Evolutionary conservation across 2,329 filamentous ascomycete species (phyloP).

Genomic region (Xylaria sp.): DNA sequence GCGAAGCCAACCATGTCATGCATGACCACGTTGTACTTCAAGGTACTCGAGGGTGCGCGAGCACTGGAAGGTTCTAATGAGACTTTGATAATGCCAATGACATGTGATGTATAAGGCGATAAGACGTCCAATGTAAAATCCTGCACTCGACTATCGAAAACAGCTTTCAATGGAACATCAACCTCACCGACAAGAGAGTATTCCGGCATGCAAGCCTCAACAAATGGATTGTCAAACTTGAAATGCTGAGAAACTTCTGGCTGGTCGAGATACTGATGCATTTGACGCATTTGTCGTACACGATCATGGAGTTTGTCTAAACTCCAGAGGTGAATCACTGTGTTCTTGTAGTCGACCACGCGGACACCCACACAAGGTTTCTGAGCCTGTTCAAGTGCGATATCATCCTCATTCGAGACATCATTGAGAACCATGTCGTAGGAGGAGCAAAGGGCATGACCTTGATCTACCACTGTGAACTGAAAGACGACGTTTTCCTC

Average conservation of each 20-base stretch:
- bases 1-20: constrained; percentile 94
- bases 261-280: constrained; percentile 95
- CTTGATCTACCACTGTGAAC: constrained; percentile 89
- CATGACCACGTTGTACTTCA: constrained; percentile 99
- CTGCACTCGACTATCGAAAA: constrained; percentile 94
- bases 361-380: constrained; percentile 93
- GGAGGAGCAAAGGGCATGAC: constrained; percentile 88
- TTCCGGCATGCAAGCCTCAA: constrained; percentile 88
- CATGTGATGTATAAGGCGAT: constrained; percentile 90
- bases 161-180: constrained; percentile 89
- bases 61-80: constrained; percentile 94
- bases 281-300: constrained; percentile 91
- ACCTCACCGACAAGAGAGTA: constrained; percentile 94
- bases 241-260: constrained; percentile 96
- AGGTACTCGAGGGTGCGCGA: constrained; percentile 86
- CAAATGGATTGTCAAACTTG: constrained; percentile 91
- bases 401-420: constrained; percentile 84
- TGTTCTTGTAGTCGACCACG: constrained; percentile 89
- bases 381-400: constrained; percentile 78
- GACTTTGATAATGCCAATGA: constrained; percentile 88
- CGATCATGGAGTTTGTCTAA: constrained; percentile 89
- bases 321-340: constrained; percentile 92
- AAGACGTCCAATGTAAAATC: constrained; percentile 92
- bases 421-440: constrained; percentile 97
- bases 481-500: constrained; percentile 94